These are phyloP conservation scores for Colletotrichum cordylinicola DNA, from an alignment of 2,329 filamentous ascomycete genomes.

Conservation along the genomic window DNA sequence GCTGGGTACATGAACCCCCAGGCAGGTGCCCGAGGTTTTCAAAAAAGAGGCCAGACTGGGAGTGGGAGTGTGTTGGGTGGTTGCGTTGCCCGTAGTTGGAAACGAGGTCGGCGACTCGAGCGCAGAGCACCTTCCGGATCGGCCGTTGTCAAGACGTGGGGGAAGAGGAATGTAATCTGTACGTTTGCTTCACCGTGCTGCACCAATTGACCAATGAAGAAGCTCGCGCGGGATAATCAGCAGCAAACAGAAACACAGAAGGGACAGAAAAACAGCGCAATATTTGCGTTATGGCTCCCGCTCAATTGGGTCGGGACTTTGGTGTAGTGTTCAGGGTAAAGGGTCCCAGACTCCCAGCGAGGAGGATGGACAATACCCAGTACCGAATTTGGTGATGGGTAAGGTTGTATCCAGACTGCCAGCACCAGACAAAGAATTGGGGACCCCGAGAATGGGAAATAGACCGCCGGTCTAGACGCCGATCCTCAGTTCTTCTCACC, in stretches of 20 bases:
- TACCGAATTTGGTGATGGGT: background rate
- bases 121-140: constrained; percentile 8
- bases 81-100: background rate
- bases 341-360: background rate
- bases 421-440: background rate
- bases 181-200: background rate
- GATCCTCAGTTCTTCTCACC: constrained; percentile 13
- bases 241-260: background rate
- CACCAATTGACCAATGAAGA: background rate
- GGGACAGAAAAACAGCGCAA: background rate
- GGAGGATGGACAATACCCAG: background rate
- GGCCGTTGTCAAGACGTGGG: background rate
- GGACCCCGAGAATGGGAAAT: background rate
- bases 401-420: background rate
- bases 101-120: background rate
- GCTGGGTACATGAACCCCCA: background rate
- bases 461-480: constrained; percentile 9
- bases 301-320: background rate
- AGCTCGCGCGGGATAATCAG: background rate
- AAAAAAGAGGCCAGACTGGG: background rate
- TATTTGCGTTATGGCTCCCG: background rate
- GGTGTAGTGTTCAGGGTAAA: background rate
- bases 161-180: background rate
- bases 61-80: background rate
- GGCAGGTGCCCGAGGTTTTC: background rate